Base-by-base conservation (phyloP, 768 basidiomycete genomes). In the Termitomyces sp. region DNA sequence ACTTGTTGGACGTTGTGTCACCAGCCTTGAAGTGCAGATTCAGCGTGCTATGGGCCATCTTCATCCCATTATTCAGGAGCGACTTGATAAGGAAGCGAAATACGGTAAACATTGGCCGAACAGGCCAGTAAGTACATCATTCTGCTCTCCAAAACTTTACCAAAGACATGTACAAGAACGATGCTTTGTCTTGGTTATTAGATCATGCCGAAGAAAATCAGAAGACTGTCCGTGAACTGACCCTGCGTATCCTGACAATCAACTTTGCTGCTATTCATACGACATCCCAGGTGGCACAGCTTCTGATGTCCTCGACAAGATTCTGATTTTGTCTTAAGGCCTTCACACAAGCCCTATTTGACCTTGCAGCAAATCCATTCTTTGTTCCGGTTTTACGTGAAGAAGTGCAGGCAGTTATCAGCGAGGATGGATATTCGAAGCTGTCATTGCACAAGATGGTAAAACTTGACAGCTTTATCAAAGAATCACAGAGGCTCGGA, bases 401-500 rank as follows among this genome's bases (percentile, higher is more conserved):
- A 38, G 36, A 38, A 16, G 36, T 38, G 6, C 16, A 38, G 36
- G 13, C 36, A 38, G 36, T 38, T 16, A 38, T 38, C 14, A 16
- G 6, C 36, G 36, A 38, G 16, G 36, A 38, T 16, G 36, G 36
- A 16, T 38, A 16, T 38, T 16, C 36, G 16, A 38, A 38, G 36
- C 2, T 38, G 36, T 38, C 36, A 1, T 38, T 38, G 14, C 36
- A 38, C 36, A 38, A 38, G 36, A 38, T 38, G 36, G 36, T 38
- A 38, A 38, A 38, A 38, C 36, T 38, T 38, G 36, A 38, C 36
- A 38, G 36, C 14, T 78, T 79, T 60, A 56, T 79, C 20, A 72
- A 73, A 35, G 80, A 80, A 55, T 73, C 72, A 1, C 66, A 68
- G 38, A 67, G 75, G 6, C 57, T 66, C 24, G 66, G 65, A 14